Conservation (phyloP, 2,329 filamentous ascomycete species). For the Monosporascus sp. region DNA sequence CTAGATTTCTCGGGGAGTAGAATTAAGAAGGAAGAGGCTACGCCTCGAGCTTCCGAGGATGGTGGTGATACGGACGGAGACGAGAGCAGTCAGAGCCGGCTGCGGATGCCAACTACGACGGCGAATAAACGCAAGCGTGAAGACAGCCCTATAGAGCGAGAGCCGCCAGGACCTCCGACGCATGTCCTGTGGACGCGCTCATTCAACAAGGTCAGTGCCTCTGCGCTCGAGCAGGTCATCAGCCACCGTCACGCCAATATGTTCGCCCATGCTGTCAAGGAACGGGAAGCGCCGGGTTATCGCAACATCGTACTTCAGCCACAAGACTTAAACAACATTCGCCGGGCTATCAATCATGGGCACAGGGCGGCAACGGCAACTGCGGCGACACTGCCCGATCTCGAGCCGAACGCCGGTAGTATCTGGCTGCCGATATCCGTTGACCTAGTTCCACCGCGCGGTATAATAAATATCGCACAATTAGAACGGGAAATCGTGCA, state of each 20-base stretch:
- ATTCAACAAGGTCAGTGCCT: constrained; percentile 66
- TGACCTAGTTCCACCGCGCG: constrained; percentile 78
- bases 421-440: constrained; percentile 65
- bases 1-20: constrained; percentile 32
- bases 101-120: constrained; percentile 30
- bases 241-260: constrained; percentile 75
- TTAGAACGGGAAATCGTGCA: constrained; percentile 89
- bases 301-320: constrained; percentile 67
- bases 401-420: constrained; percentile 50
- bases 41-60: constrained; percentile 50
- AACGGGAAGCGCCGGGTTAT: constrained; percentile 72
- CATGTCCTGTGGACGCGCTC: constrained; percentile 72
- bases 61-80: constrained; percentile 51
- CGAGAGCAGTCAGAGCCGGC: constrained; percentile 40
- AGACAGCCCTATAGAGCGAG: constrained; percentile 43
- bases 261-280: constrained; percentile 70
- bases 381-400: constrained; percentile 55
- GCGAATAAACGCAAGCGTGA: constrained; percentile 54
- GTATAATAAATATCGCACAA: constrained; percentile 89
- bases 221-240: constrained; percentile 70
- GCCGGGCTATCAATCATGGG: constrained; percentile 69
- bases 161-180: constrained; percentile 49
- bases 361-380: constrained; percentile 58
- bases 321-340: constrained; percentile 73
- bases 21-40: constrained; percentile 57